Conservation (phyloP, 2,329 filamentous ascomycete species). For the Fusarium buxicola region DNA sequence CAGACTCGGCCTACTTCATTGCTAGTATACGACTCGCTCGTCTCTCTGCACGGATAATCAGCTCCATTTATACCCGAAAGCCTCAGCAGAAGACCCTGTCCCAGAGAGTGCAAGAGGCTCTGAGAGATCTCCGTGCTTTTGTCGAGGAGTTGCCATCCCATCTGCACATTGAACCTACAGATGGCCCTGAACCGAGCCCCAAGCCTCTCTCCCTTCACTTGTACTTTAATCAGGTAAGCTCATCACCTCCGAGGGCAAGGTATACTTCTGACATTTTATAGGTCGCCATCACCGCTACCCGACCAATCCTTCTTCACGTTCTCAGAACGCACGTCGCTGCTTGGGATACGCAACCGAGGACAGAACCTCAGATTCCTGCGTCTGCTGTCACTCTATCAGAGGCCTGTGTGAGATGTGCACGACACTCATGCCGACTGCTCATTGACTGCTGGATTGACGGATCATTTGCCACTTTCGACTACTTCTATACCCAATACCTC, state of each 20-base stretch:
- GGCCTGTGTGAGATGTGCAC: conserved; percentile 58
- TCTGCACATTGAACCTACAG: conserved; percentile 47
- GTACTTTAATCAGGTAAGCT: conserved; percentile 47
- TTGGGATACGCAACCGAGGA: conserved; percentile 37
- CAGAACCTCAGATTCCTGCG: conserved; percentile 44
- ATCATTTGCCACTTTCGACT: conserved; percentile 60
- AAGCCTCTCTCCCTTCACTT: conserved; percentile 51
- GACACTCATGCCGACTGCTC: conserved; percentile 57
- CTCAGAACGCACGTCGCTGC: conserved; percentile 47
- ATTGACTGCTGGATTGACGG: conserved; percentile 60
- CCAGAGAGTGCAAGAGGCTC: conserved; percentile 48
- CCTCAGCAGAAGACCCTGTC: conserved; percentile 47
- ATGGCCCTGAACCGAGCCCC: conserved; percentile 36
- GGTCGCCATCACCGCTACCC: conserved; percentile 50
- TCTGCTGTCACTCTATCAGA: conserved; percentile 55
- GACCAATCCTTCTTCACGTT: conserved; percentile 51
- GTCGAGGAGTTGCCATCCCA: conserved; percentile 47
- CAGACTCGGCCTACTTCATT: conserved; percentile 47
- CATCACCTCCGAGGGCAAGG: fast-evolving
- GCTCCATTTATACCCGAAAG: conserved; percentile 50
- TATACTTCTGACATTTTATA: conserved; percentile 10
- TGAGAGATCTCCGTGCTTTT: conserved; percentile 49
- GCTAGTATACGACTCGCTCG: conserved; percentile 55
- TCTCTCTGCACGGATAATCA: conserved; percentile 45
- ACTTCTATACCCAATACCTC: conserved; percentile 59